Conservation (phyloP, 1,139 yeast species). For the Kodamaea alishanica region DNA sequence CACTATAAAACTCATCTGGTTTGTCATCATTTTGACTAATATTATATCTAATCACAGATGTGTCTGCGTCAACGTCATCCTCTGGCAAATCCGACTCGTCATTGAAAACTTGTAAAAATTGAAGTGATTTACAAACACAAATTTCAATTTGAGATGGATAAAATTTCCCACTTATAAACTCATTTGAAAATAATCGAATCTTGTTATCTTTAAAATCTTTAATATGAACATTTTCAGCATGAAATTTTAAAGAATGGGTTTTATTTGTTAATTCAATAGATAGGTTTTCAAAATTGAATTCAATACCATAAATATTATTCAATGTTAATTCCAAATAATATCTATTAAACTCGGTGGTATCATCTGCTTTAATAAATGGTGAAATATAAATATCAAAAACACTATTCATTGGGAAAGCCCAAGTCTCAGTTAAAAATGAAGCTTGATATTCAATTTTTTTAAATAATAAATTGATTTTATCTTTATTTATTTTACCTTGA, state of each 20-base stretch:
- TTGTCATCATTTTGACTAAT: not conserved
- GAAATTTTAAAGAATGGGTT: constrained; percentile 12
- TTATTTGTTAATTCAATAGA: constrained; percentile 19
- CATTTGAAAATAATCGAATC: constrained; percentile 21
- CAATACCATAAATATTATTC: constrained; percentile 25
- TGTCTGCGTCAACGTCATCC: constrained; percentile 9
- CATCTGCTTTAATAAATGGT: constrained; percentile 27
- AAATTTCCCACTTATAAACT: constrained; percentile 26
- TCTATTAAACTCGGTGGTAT: constrained; percentile 14
- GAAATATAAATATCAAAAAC: constrained; percentile 27
- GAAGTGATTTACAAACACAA: constrained; percentile 20
- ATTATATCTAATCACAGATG: constrained; percentile 12
- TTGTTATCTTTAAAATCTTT: constrained; percentile 10
- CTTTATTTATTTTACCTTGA: constrained; percentile 12
- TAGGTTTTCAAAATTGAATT: constrained; percentile 20
- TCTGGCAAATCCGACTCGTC: constrained; percentile 1
- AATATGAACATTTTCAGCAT: constrained; percentile 10
- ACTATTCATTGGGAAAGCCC: constrained; percentile 28
- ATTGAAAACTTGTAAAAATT: constrained; percentile 9
- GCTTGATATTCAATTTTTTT: constrained; percentile 22
- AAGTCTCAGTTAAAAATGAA: constrained; percentile 10
- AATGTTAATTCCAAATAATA: constrained; percentile 26
- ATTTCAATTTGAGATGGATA: constrained; percentile 20
- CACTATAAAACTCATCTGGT: not conserved
- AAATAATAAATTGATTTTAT: constrained; percentile 22